A percentile compares a stretch with the other conserved stretches of the same genome.
phyloP scores from a whole-genome alignment of 2,329 filamentous ascomycete species.

The Grosmannia clavigera region DNA sequence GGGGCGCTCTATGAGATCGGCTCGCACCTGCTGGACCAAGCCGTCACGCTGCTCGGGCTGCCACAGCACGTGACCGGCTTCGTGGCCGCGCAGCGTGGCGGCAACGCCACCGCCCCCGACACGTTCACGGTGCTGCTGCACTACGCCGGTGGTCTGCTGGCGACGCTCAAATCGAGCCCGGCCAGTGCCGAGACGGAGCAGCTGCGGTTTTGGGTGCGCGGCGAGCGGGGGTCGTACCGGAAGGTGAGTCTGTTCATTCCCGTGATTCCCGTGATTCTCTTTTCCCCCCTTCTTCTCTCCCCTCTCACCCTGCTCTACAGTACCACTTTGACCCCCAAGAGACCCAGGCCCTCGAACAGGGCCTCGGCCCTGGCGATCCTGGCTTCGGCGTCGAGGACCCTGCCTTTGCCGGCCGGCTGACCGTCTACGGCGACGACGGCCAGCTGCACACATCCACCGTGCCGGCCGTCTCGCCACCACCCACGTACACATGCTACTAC shows the following conservation, averaged over 20 bases:
- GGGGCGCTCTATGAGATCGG: conserved; percentile 64
- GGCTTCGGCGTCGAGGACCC: conserved; percentile 53
- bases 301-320: background rate
- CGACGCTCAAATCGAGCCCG: conserved; percentile 53
- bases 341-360: conserved; percentile 51
- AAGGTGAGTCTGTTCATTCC: background rate
- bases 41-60: conserved; percentile 35
- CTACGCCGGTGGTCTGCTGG: conserved; percentile 26
- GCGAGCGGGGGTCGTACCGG: conserved; percentile 48
- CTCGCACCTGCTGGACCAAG: conserved; percentile 63
- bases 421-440: conserved; percentile 37
- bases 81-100: conserved; percentile 37
- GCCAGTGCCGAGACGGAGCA: conserved; percentile 30
- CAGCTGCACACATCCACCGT: conserved; percentile 35
- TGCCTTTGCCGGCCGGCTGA: conserved; percentile 16
- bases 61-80: conserved; percentile 56
- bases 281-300: no score
- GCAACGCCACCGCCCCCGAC: background rate
- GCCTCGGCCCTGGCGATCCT: conserved; percentile 46
- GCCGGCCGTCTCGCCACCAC: conserved; percentile 46
- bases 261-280: no score
- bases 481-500: conserved; percentile 60
- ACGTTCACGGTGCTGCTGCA: conserved; percentile 2
- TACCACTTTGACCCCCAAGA: conserved; percentile 70
- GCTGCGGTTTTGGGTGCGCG: conserved; percentile 65